phyloP scores from a whole-genome alignment of 192 early-diverging fungal species.

The Mortierella claussenii region DNA sequence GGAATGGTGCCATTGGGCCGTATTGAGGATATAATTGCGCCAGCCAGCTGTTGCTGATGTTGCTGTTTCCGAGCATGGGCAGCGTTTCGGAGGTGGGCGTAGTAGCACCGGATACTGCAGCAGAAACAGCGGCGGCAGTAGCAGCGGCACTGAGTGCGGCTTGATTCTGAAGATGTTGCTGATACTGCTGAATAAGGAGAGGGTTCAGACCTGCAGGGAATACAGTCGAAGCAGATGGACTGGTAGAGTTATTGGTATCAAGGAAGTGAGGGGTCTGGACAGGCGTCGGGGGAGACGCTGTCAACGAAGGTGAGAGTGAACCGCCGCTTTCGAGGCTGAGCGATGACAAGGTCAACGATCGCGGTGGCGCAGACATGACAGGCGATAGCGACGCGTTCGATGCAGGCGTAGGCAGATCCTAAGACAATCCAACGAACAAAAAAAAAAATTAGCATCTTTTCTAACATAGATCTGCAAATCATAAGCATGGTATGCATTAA shows the following conservation, averaged over 20 bases:
- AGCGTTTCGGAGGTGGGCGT: slow-evolving; percentile 8
- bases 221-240: background rate
- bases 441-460: no score
- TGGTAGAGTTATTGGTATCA: slow-evolving; percentile 1
- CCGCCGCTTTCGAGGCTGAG: slow-evolving; percentile 21
- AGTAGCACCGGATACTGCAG: background rate
- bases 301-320: slow-evolving; percentile 37
- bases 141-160: slow-evolving; percentile 3
- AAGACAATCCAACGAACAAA: no score
- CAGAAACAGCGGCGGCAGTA: background rate
- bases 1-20: slow-evolving; percentile 8
- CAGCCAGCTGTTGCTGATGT: slow-evolving; percentile 6
- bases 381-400: slow-evolving; percentile 35
- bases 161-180: slow-evolving; percentile 39
- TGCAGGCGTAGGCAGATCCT: slow-evolving; percentile 24
- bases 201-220: slow-evolving; percentile 11
- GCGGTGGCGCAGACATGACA: slow-evolving; percentile 4
- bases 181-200: slow-evolving; percentile 42
- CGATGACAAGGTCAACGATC: slow-evolving; percentile 4
- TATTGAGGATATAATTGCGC: slow-evolving; percentile 23
- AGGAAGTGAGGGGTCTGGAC: slow-evolving; percentile 29
- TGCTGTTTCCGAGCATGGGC: slow-evolving; percentile 4
- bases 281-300: slow-evolving; percentile 46
- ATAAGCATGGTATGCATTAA: no score
- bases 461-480: no score